Evolutionary conservation across 441 rosid genomes (phyloP).

Genomic region (Biscutella laevigata): DNA sequence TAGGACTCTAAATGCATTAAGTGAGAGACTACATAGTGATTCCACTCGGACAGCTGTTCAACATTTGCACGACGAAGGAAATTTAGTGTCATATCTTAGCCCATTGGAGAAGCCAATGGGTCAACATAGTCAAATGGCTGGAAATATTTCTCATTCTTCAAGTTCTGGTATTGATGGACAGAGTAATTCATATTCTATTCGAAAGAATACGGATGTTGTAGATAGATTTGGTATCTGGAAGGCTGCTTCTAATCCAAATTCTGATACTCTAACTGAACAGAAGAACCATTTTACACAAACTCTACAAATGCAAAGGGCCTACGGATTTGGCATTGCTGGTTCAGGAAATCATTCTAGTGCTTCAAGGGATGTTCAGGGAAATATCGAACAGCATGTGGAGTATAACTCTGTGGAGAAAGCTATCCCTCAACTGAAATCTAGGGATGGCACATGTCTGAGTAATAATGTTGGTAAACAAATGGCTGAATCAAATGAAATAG

Average conservation of each 20-base stretch:
- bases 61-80: conserved; percentile 33
- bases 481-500: conserved; percentile 13
- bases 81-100: conserved; percentile 37
- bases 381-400: conserved; percentile 33
- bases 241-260: conserved; percentile 35
- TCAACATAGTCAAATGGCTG: conserved; percentile 35
- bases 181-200: conserved; percentile 25
- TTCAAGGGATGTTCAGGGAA: conserved; percentile 31
- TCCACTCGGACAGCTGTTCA: conserved; percentile 34
- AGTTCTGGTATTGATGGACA: conserved; percentile 31
- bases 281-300: conserved; percentile 20
- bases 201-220: conserved; percentile 30
- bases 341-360: conserved; percentile 28
- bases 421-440: conserved; percentile 11
- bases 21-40: conserved; percentile 33
- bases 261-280: conserved; percentile 28
- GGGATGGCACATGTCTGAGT: conserved; percentile 31
- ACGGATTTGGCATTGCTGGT: conserved; percentile 32
- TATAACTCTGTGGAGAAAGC: conserved; percentile 16
- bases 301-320: conserved; percentile 21
- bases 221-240: conserved; percentile 39
- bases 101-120: conserved; percentile 34
- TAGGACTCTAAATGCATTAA: conserved; percentile 26
- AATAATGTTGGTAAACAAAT: conserved; percentile 29
- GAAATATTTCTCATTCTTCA: conserved; percentile 32